Conservation (phyloP, 2,329 filamentous ascomycete genomes). For the Trichoderma lentiforme region DNA sequence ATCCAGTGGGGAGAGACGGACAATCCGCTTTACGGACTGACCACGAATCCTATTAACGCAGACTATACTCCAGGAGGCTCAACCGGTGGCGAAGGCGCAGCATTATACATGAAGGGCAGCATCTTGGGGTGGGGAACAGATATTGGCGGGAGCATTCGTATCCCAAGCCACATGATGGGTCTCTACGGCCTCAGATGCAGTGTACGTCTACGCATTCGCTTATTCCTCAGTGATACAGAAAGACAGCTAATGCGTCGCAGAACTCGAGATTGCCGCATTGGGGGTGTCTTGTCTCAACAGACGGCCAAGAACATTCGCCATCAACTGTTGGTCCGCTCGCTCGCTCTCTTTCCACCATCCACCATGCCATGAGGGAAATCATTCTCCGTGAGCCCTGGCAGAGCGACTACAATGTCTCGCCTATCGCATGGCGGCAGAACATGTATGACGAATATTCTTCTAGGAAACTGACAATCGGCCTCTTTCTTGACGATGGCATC, state of each 20-base stretch:
- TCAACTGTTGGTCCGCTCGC: background rate
- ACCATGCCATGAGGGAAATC: background rate
- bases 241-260: background rate
- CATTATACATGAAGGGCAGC: slow-evolving; percentile 23
- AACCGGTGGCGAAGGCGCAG: slow-evolving; percentile 25
- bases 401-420: slow-evolving; percentile 48
- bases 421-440: slow-evolving; percentile 50
- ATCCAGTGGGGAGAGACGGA: slow-evolving; percentile 25
- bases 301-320: background rate
- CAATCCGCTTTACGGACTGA: slow-evolving; percentile 30
- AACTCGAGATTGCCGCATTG: background rate
- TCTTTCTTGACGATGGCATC: background rate
- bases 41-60: slow-evolving; percentile 22
- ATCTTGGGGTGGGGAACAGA: slow-evolving; percentile 27
- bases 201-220: background rate
- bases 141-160: slow-evolving; percentile 29
- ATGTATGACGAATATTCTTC: background rate
- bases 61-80: slow-evolving; percentile 29
- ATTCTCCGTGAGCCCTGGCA: slow-evolving; percentile 45
- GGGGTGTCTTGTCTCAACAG: background rate
- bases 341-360: background rate
- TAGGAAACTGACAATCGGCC: background rate
- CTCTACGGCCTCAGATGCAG: slow-evolving; percentile 26
- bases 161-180: slow-evolving; percentile 27
- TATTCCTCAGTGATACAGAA: background rate